Conservation (phyloP, 2,329 filamentous ascomycete genomes). For the Fusarium sp. region DNA sequence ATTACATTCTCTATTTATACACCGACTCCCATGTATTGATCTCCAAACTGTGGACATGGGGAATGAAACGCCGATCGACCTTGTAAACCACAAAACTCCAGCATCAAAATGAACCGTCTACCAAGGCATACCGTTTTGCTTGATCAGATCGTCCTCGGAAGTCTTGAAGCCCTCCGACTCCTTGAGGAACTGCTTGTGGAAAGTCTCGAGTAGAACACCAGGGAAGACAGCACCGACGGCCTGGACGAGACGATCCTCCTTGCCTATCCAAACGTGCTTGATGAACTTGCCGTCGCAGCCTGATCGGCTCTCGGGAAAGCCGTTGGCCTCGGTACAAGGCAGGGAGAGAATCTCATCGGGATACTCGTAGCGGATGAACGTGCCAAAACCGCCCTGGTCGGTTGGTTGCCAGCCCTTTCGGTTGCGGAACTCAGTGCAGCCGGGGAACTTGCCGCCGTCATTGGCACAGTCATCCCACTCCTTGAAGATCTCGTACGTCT, state of each 20-base stretch:
- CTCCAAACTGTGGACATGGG: background rate
- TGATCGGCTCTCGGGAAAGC: slow-evolving; percentile 52
- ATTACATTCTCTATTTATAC: slow-evolving; percentile 21
- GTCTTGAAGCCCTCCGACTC: slow-evolving; percentile 37
- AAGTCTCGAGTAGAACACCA: slow-evolving; percentile 49
- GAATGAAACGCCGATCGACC: slow-evolving; percentile 8
- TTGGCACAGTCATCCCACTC: slow-evolving; percentile 58
- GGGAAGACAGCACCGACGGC: slow-evolving; percentile 53
- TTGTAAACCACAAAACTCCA: slow-evolving; percentile 10
- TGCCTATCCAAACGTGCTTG: slow-evolving; percentile 57
- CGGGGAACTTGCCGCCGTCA: slow-evolving; percentile 51
- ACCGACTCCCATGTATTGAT: background rate
- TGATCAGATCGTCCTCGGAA: slow-evolving; percentile 18
- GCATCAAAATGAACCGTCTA: background rate
- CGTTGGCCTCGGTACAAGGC: slow-evolving; percentile 56
- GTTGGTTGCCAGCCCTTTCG: slow-evolving; percentile 51
- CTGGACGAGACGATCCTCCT: slow-evolving; percentile 52
- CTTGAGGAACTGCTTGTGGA: slow-evolving; percentile 50
- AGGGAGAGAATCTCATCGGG: slow-evolving; percentile 52
- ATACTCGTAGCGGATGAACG: slow-evolving; percentile 55
- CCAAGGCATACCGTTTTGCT: slow-evolving; percentile 16
- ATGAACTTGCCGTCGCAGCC: slow-evolving; percentile 55
- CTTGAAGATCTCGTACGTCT: slow-evolving; percentile 59
- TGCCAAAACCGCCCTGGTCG: slow-evolving; percentile 58
- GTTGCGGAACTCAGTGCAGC: slow-evolving; percentile 52